Evolutionary conservation across 1,139 yeast species (phyloP).

Genomic region (Lodderomyces pseudojiufengensis): DNA sequence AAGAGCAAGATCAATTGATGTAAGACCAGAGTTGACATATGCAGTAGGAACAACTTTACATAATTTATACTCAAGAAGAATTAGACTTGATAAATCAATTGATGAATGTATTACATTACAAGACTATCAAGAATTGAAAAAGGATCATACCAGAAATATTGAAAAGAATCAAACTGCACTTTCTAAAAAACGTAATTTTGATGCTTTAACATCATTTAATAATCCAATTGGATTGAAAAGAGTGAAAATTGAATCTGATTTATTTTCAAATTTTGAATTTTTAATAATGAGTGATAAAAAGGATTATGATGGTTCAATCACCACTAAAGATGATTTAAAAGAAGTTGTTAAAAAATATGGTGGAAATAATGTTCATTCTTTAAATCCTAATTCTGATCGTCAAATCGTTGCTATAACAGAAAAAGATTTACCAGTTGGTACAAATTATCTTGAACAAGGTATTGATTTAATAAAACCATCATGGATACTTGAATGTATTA

Average conservation of each 20-base stretch:
- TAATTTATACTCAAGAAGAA: slow-evolving; percentile 66
- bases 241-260: slow-evolving; percentile 15
- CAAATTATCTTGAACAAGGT: slow-evolving; percentile 40
- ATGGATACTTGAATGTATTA: slow-evolving; percentile 72
- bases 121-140: slow-evolving; percentile 46
- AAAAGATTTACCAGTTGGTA: slow-evolving; percentile 43
- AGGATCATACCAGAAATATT: slow-evolving; percentile 21
- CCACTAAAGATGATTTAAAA: slow-evolving; percentile 32
- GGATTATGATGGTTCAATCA: slow-evolving; percentile 25
- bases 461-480: slow-evolving; percentile 60
- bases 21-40: slow-evolving; percentile 45
- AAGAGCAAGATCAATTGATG: slow-evolving; percentile 72
- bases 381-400: slow-evolving; percentile 13
- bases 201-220: slow-evolving; percentile 12
- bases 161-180: slow-evolving; percentile 26
- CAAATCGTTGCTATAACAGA: slow-evolving; percentile 45
- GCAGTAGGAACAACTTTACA: slow-evolving; percentile 69
- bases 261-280: slow-evolving; percentile 27
- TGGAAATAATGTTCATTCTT: slow-evolving; percentile 34
- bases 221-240: slow-evolving; percentile 10
- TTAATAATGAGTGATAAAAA: slow-evolving; percentile 44
- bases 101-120: slow-evolving; percentile 53
- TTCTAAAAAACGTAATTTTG: slow-evolving; percentile 12
- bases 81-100: slow-evolving; percentile 66
- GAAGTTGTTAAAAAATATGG: slow-evolving; percentile 46